Evolutionary conservation across 768 basidiomycete genomes (phyloP), one percentile per base, ranked within the genome.

Genomic region (Cystobasidiopsis lactophilus): DNA sequence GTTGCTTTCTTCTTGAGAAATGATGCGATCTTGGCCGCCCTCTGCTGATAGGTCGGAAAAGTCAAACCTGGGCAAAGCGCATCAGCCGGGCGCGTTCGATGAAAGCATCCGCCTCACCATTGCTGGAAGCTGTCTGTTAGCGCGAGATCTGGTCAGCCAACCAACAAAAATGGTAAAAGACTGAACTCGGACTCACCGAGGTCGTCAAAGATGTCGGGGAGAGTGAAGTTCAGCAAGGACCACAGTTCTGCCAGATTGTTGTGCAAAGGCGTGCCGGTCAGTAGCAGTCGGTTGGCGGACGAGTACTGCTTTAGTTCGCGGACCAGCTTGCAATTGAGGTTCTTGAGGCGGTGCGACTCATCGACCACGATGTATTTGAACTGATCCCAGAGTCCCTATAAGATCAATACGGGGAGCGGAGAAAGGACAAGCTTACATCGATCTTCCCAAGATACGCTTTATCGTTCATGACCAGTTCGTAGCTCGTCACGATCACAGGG

Each of bases 171-270:
- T n/a, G n/a, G n/a, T n/a, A n/a, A n/a, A n/a, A n/a, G n/a, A n/a
- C n/a, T n/a, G n/a, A n/a, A n/a, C n/a, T n/a, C n/a, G n/a, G n/a
- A n/a, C n/a, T n/a, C n/a, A n/a, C n/a, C n/a, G n/a, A 43, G 44
- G 60, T 95, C 85, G 54, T 78, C 76, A 64, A 96, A 95, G 50
- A 96, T 78, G 58, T 88, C 80, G 0, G 93, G 93, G 3, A 96
- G 73, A 54, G 96, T 83, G 61, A 95, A 98, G 64, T 93, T 93
- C 30, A 98, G 76, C 18, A 96, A 70, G 2, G 85, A 79, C 91
- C 88, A 96, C 2, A 98, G 71, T 64, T 98, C 93, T 3, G 80
- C 74, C 2, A 98, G 73, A 62, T 95, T 96, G 67, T 98, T 96
- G 53, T 30, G 37, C 48, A 48, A 24, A 26, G 5, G 38, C n/a